These are phyloP conservation scores for Raphidocelis subcapitata DNA, from an alignment of 139 green algal genomes.

Conservation along the genomic window DNA sequence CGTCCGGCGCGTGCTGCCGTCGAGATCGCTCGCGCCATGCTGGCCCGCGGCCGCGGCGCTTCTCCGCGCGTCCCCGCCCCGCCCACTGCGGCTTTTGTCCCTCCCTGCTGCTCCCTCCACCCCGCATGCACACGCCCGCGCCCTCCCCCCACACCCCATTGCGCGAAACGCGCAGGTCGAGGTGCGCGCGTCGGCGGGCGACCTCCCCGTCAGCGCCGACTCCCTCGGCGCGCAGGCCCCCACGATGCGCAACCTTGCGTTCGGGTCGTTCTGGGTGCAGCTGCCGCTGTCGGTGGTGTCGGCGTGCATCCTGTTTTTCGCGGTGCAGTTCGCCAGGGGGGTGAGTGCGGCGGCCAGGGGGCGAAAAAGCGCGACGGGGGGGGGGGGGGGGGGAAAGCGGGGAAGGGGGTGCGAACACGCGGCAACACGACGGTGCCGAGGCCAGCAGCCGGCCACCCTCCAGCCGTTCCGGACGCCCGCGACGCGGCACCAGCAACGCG, in stretches of 20 bases:
- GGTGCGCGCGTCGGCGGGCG: too few relatives aligned
- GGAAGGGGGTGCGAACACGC: background rate
- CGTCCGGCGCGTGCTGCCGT: too few relatives aligned
- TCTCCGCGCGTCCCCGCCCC: too few relatives aligned
- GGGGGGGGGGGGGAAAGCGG: background rate
- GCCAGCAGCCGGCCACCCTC: too few relatives aligned
- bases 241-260: constrained; percentile 32
- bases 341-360: constrained; percentile 6
- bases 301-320: constrained; percentile 86
- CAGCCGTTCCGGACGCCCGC: background rate
- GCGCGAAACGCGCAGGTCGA: too few relatives aligned
- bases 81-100: too few relatives aligned
- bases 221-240: constrained; percentile 16
- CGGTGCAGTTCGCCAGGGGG: constrained; percentile 35
- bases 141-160: too few relatives aligned
- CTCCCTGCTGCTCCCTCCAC: too few relatives aligned
- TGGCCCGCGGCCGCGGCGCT: too few relatives aligned
- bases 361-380: background rate
- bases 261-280: constrained; percentile 84
- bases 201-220: constrained; percentile 15
- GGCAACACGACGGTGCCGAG: too few relatives aligned
- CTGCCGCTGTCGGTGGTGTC: constrained; percentile 79
- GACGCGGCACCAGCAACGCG: background rate
- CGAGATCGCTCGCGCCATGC: too few relatives aligned
- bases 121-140: too few relatives aligned